A percentile compares a stretch with the other conserved stretches of the same genome.
These are phyloP conservation scores for Mycena latifolia DNA, from an alignment of 768 basidiomycete species.

Conservation along the genomic window DNA sequence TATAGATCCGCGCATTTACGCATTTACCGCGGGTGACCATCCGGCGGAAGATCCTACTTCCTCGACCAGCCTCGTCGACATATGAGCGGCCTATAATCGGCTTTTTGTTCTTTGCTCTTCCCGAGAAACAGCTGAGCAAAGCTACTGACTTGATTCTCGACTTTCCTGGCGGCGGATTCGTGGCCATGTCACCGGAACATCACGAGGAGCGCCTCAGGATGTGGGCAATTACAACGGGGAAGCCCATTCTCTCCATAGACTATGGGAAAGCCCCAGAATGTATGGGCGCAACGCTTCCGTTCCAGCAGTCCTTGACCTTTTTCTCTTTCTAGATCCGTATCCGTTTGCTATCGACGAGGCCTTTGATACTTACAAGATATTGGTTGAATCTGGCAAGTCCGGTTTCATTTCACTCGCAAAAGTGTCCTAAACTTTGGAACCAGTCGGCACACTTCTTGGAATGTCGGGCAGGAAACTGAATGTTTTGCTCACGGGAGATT, in stretches of 20 bases:
- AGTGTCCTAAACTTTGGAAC: neutral
- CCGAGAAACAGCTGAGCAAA: conserved; percentile 70
- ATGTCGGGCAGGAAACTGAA: conserved; percentile 88
- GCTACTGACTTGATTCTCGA: conserved; percentile 90
- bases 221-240: conserved; percentile 86
- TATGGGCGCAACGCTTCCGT: conserved; percentile 49
- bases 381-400: conserved; percentile 75
- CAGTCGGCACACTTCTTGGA: conserved; percentile 82
- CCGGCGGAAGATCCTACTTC: conserved; percentile 82
- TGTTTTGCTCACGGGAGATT: conserved; percentile 90
- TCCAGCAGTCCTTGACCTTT: conserved; percentile 16
- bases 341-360: conserved; percentile 97
- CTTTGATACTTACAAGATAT: conserved; percentile 88
- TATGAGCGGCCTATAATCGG: conserved; percentile 87
- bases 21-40: conserved; percentile 72
- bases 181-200: conserved; percentile 96
- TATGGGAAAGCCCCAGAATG: conserved; percentile 99
- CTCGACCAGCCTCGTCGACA: conserved; percentile 81
- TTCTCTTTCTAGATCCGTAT: conserved; percentile 80
- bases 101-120: conserved; percentile 84
- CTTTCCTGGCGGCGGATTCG: conserved; percentile 96
- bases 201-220: conserved; percentile 92
- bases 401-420: neutral
- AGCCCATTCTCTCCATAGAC: conserved; percentile 87
- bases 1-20: conserved; percentile 77